Percentiles rank a stretch among this genome's conserved stretches.
phyloP scores from a whole-genome alignment of 768 basidiomycete genomes.

The Kwoniella mangroviensis region DNA sequence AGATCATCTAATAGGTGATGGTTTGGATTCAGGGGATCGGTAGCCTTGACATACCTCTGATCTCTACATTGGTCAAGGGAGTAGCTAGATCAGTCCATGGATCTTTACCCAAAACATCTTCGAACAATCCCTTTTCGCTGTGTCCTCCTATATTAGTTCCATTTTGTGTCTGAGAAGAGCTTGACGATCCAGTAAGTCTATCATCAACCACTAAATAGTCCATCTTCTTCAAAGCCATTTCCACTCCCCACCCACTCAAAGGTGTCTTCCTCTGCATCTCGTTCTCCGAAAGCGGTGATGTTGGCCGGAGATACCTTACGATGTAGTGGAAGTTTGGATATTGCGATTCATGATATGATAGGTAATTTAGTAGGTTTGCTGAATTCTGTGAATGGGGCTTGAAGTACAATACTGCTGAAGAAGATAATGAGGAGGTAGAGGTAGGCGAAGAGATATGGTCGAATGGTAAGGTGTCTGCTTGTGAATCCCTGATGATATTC shows the following conservation, averaged over 20 bases:
- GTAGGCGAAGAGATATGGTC: constrained; percentile 61
- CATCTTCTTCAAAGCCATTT: constrained; percentile 92
- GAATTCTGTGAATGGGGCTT: constrained; percentile 73
- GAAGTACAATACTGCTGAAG: constrained; percentile 76
- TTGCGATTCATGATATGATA: constrained; percentile 64
- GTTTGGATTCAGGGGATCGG: background rate
- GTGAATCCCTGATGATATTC: background rate
- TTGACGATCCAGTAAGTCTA: constrained; percentile 57
- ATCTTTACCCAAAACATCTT: constrained; percentile 41
- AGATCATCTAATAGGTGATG: too few species aligned
- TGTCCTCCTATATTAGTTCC: background rate
- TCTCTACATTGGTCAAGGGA: constrained; percentile 60
- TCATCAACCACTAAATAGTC: constrained; percentile 96
- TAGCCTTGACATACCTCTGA: constrained; percentile 61
- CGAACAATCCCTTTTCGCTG: constrained; percentile 21
- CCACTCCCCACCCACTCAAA: constrained; percentile 88
- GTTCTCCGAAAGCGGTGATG: constrained; percentile 25
- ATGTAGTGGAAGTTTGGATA: constrained; percentile 70
- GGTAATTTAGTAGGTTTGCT: constrained; percentile 67
- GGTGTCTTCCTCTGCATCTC: constrained; percentile 22
- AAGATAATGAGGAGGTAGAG: constrained; percentile 64
- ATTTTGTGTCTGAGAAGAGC: background rate
- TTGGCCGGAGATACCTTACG: constrained; percentile 69
- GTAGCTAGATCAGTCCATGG: constrained; percentile 49
- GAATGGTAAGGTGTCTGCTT: constrained; percentile 43